Evolutionary conservation across 345 rosid genomes (phyloP).

Genomic region (Linum usitatissimum): DNA sequence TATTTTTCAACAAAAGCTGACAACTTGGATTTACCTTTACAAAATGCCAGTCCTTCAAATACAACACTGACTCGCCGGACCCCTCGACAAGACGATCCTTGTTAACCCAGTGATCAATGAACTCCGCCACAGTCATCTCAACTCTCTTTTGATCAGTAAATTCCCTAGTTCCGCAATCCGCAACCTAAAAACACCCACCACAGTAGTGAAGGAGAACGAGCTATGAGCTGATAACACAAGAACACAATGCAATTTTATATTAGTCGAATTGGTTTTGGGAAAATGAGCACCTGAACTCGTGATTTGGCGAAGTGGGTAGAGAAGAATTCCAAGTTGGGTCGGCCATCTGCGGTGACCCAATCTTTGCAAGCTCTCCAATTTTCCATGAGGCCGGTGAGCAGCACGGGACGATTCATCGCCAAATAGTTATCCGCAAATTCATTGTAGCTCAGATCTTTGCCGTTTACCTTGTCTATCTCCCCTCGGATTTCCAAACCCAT

Average conservation of each 20-base stretch:
- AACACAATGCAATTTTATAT: neutral
- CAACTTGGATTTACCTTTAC: slow-evolving; percentile 39
- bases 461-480: slow-evolving; percentile 51
- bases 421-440: slow-evolving; percentile 60
- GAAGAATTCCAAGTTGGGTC: slow-evolving; percentile 53
- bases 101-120: slow-evolving; percentile 42
- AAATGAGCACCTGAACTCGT: slow-evolving; percentile 56
- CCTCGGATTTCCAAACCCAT: slow-evolving; percentile 65
- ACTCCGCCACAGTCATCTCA: slow-evolving; percentile 69
- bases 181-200: slow-evolving; percentile 40
- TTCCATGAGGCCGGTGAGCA: slow-evolving; percentile 63
- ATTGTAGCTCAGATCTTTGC: slow-evolving; percentile 44
- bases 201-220: neutral
- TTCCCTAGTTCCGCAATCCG: slow-evolving; percentile 69
- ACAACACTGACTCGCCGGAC: slow-evolving; percentile 35
- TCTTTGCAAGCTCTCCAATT: slow-evolving; percentile 71
- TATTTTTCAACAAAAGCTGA: too few species aligned
- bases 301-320: slow-evolving; percentile 61
- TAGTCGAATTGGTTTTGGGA: neutral
- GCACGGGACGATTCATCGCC: slow-evolving; percentile 61
- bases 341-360: slow-evolving; percentile 52
- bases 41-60: slow-evolving; percentile 96
- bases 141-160: slow-evolving; percentile 76
- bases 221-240: neutral
- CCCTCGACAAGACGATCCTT: slow-evolving; percentile 7